Evolutionary conservation across 202 grass and related monocot species (phyloP).

Genomic region (Elaeis oleifera): DNA sequence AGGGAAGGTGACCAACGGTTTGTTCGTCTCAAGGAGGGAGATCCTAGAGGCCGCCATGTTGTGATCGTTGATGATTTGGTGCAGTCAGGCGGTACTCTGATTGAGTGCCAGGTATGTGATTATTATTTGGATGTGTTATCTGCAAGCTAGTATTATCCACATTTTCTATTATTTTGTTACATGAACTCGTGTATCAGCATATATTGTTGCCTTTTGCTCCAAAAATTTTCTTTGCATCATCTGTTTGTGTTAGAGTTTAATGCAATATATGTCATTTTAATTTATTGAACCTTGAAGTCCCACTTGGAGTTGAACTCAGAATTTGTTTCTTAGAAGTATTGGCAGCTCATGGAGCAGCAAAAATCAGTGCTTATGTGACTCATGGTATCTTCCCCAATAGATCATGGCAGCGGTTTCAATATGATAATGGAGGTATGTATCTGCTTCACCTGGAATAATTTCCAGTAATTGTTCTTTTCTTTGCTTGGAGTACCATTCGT

Average conservation of each 20-base stretch:
- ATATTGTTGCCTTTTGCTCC: not conserved
- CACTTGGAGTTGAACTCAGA: not conserved
- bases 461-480: too few relatives aligned
- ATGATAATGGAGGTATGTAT: slow-evolving; percentile 68
- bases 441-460: not conserved
- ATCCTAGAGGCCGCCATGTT: slow-evolving; percentile 78
- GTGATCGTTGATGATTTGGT: slow-evolving; percentile 98
- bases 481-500: too few relatives aligned
- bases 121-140: too few relatives aligned
- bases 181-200: slow-evolving; percentile 8
- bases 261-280: not conserved
- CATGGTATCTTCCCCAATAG: slow-evolving; percentile 91
- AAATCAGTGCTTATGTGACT: slow-evolving; percentile 93
- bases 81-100: slow-evolving; percentile 90
- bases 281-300: not conserved
- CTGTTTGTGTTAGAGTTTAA: too few relatives aligned
- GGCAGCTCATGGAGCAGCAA: slow-evolving; percentile 82
- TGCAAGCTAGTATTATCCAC: not conserved
- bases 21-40: slow-evolving; percentile 90
- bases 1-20: slow-evolving; percentile 89
- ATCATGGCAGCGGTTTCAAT: slow-evolving; percentile 75
- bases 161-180: slow-evolving; percentile 1
- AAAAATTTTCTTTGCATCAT: too few relatives aligned
- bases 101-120: slow-evolving; percentile 77
- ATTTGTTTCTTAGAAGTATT: slow-evolving; percentile 57